Base-by-base conservation (phyloP, 495 filamentous ascomycete species). In the Podospora anserina region DNA sequence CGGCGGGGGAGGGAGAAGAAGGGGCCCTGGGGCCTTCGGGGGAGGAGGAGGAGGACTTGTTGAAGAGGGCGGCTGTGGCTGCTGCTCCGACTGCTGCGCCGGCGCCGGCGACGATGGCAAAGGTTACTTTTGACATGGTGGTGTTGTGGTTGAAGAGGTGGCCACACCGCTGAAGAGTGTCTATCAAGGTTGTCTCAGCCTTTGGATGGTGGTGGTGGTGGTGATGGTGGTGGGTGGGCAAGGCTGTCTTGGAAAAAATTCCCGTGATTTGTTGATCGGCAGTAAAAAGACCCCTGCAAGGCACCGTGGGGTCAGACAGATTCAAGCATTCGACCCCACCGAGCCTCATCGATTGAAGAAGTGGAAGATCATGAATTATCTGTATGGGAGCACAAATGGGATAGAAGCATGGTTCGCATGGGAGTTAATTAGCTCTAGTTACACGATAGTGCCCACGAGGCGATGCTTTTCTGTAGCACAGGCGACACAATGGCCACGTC, bases 51-150 rank as follows among this genome's bases (percentile, higher is more conserved):
- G 89, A 69, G 16, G 85, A 86, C 65, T 86, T 77, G n/a, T 89
- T 89, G 79, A 87, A 92, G 78, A 96, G 84, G 19, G 93, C 84
- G 18, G 81, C 80, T 55, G 93, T 97, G 63, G 90, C 81, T 67
- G 91, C 92, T 62, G 93, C 94, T 23, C 94, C 95, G 54, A 92
- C 89, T 76, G 91, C 92, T 59, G 95, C 95, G 76, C 92, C 91
- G 77, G 90, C 90, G 61, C 91, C 94, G 55, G 93, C 95, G 71
- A 97, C 91, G 57, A 95, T 85, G 57, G 92, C 93, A 68, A 97
- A 74, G 26, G 94, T 97, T 30, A 88, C 84, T 80, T 96, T 97
- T 28, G 92, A 93, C 92, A 94, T 93, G 67, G n/a, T 74, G 71
- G 68, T 58, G 34, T 65, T 69, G 66, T 15, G 55, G 39, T 58